phyloP scores from a whole-genome alignment of 768 basidiomycete genomes.

The Leucogyrophana mollusca region DNA sequence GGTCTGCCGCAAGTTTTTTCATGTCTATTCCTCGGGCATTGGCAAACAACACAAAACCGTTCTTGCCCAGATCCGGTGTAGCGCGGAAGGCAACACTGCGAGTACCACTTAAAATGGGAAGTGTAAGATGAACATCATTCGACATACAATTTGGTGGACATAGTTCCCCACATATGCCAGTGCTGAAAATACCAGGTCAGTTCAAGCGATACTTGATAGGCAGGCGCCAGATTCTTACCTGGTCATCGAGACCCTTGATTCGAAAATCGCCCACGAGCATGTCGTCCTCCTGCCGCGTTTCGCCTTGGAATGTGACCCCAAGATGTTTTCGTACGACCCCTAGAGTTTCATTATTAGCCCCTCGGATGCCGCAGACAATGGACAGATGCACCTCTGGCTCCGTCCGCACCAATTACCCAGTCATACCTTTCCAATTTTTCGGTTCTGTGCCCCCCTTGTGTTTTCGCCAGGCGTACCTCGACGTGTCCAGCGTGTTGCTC shows the following conservation, averaged over 20 bases:
- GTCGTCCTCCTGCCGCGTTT: slow-evolving; percentile 33
- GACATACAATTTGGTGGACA: slow-evolving; percentile 1
- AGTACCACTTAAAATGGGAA: not conserved
- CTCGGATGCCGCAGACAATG: not conserved
- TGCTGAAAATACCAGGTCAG: not conserved
- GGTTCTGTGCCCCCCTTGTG: slow-evolving; percentile 14
- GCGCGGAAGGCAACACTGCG: not conserved
- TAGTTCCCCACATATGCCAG: slow-evolving; percentile 7
- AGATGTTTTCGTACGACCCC: slow-evolving; percentile 40
- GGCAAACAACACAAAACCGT: slow-evolving; percentile 1
- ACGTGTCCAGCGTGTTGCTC: slow-evolving; percentile 33
- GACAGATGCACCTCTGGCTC: slow-evolving; percentile 22
- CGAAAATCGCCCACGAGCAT: slow-evolving; percentile 38
- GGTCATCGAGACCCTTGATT: slow-evolving; percentile 11
- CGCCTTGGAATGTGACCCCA: slow-evolving; percentile 40
- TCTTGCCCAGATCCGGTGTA: not conserved
- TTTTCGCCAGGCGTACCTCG: slow-evolving; percentile 23
- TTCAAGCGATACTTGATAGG: not conserved
- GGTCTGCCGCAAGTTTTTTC: not conserved
- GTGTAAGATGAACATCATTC: not conserved
- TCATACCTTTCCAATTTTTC: slow-evolving; percentile 29
- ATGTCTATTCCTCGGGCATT: not conserved
- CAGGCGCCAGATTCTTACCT: slow-evolving; percentile 3
- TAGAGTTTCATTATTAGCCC: slow-evolving; percentile 4
- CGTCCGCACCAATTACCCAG: slow-evolving; percentile 46